A percentile compares a stretch with the other conserved stretches of the same genome.
Evolutionary conservation across 768 basidiomycete genomes (phyloP).

Genomic region (Boletus coccyginus): DNA sequence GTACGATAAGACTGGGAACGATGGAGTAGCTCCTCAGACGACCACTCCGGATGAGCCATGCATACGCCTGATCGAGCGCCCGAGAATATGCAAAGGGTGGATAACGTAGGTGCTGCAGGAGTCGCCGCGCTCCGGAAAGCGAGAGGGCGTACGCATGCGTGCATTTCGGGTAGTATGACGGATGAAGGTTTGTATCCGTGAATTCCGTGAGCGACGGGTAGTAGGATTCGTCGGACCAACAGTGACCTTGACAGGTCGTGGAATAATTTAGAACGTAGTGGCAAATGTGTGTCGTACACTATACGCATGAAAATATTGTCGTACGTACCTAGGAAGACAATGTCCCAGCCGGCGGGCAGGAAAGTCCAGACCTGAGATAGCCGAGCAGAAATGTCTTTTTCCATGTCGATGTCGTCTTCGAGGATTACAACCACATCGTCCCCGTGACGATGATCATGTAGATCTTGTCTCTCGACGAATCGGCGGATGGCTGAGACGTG

Average conservation of each 20-base stretch:
- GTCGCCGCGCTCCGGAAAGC: slow-evolving; percentile 53
- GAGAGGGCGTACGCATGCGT: slow-evolving; percentile 74
- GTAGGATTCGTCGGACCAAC: slow-evolving; percentile 70
- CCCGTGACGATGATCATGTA: background rate
- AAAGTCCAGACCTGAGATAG: slow-evolving; percentile 44
- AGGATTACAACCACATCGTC: slow-evolving; percentile 52
- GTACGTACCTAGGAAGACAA: slow-evolving; percentile 63
- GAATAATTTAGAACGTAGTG: background rate
- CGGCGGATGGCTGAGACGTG: slow-evolving; percentile 52
- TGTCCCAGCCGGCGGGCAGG: slow-evolving; percentile 66
- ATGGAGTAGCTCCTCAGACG: slow-evolving; percentile 60
- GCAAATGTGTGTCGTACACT: background rate
- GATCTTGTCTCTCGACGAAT: slow-evolving; percentile 35
- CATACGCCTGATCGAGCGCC: slow-evolving; percentile 70
- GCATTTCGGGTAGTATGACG: slow-evolving; percentile 61
- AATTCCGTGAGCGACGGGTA: slow-evolving; percentile 36
- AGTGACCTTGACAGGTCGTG: slow-evolving; percentile 53
- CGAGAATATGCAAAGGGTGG: slow-evolving; percentile 75
- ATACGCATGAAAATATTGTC: background rate
- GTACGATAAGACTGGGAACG: slow-evolving; percentile 65
- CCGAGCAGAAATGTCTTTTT: slow-evolving; percentile 50
- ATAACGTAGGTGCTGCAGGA: slow-evolving; percentile 56
- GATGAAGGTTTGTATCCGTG: slow-evolving; percentile 41
- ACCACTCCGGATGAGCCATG: slow-evolving; percentile 60
- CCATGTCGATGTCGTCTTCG: slow-evolving; percentile 82